phyloP scores from a whole-genome alignment of 1,139 yeast species.

The Kurtzmaniella natalensis region DNA sequence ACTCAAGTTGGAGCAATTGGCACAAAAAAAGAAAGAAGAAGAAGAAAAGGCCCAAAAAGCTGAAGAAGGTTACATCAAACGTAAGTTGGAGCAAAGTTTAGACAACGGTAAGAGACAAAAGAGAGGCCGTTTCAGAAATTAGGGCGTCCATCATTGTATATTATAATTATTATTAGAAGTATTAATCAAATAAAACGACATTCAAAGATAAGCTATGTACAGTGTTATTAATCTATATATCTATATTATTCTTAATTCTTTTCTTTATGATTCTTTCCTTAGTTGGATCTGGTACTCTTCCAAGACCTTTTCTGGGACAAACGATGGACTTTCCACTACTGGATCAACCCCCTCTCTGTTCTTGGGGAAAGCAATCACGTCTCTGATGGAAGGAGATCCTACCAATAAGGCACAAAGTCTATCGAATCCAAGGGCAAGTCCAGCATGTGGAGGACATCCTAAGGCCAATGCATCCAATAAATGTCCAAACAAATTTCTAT shows the following conservation, averaged over 20 bases:
- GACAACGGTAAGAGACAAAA: constrained; percentile 6
- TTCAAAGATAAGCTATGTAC: not conserved
- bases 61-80: constrained; percentile 11
- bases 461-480: constrained; percentile 72
- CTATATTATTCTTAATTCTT: not conserved
- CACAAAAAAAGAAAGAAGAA: constrained; percentile 26
- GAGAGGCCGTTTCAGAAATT: constrained; percentile 25
- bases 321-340: constrained; percentile 81
- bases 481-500: constrained; percentile 78
- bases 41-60: constrained; percentile 22
- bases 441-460: constrained; percentile 99
- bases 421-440: constrained; percentile 92
- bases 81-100: constrained; percentile 9
- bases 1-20: constrained; percentile 39
- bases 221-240: constrained; percentile 6
- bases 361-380: constrained; percentile 95
- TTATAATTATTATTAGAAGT: not conserved
- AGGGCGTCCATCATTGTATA: too few relatives aligned
- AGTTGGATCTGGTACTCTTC: constrained; percentile 31
- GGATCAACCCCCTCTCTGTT: constrained; percentile 85
- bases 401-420: constrained; percentile 86
- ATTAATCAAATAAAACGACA: too few relatives aligned
- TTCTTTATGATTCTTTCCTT: not conserved
- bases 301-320: constrained; percentile 47
- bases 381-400: constrained; percentile 73